Evolutionary conservation across 768 basidiomycete genomes (phyloP), one percentile per base, ranked within the genome.

Genomic region (Plicaturopsis crispa): DNA sequence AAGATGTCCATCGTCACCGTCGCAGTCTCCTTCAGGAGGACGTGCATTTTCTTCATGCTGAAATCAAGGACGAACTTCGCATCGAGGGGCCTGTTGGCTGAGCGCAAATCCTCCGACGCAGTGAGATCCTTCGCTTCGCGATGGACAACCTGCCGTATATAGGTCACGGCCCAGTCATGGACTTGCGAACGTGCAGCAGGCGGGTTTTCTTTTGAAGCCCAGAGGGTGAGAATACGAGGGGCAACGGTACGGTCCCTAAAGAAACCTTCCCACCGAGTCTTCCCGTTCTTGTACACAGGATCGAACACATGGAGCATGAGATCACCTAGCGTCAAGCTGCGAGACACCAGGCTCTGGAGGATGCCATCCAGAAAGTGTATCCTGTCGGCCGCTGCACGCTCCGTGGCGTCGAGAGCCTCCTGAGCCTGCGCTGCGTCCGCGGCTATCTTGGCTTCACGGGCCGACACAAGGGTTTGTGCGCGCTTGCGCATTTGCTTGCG

Each of bases 191-290:
- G 35, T 3, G 35, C 55, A 0, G 38, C 44, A 1, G 34, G 11
- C 21, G 45, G 53, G 31, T 52, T 56, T 3, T 31, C 19, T 2
- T 43, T 39, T 0, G 52, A 52, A 1, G 36, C 40, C 56, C 59
- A 63, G 39, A 48, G 48, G 24, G 56, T 38, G 2, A 66, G 43
- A 2, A 63, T 46, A 16, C 36, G n/a, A n/a, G n/a, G n/a, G n/a
- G n/a, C n/a, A n/a, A n/a, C n/a, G n/a, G n/a, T n/a, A n/a, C n/a
- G n/a, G n/a, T 34, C 5, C 4, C 18, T 13, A 24, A 62, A 60
- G 31, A 63, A 55, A 4, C 55, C 45, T 0, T 51, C 19, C 44
- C 47, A 60, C 7, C 54, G 49, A 2, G 39, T 26, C 1, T 31
- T 13, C 2, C 55, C 49, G 16, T 47, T 36, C 10, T 37, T 35